Evolutionary conservation across 257 asterid species (phyloP).

Genomic region (Fraxinus cuspidata): DNA sequence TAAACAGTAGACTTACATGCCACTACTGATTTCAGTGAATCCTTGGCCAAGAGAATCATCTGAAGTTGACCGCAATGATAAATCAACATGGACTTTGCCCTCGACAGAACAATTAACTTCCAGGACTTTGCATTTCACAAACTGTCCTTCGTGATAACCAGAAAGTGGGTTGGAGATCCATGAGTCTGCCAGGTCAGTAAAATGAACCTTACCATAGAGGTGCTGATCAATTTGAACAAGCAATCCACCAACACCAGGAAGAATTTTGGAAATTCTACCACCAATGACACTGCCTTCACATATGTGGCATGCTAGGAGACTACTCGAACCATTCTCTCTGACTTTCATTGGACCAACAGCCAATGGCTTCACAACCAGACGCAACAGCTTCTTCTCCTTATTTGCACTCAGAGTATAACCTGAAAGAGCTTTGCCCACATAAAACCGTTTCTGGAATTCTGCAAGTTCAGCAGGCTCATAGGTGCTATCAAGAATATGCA

Average conservation of each 20-base stretch:
- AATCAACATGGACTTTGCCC: slow-evolving; percentile 74
- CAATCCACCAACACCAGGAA: slow-evolving; percentile 88
- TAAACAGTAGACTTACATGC: slow-evolving; percentile 46
- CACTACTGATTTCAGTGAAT: slow-evolving; percentile 30
- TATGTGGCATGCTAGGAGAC: slow-evolving; percentile 45
- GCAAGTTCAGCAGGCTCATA: slow-evolving; percentile 75
- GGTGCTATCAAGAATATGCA: slow-evolving; percentile 75
- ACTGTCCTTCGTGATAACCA: slow-evolving; percentile 74
- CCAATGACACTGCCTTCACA: slow-evolving; percentile 65
- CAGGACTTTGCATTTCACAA: slow-evolving; percentile 81
- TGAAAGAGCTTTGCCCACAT: slow-evolving; percentile 65
- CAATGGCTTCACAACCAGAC: slow-evolving; percentile 53
- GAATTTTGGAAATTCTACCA: slow-evolving; percentile 83
- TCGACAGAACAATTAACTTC: slow-evolving; percentile 48
- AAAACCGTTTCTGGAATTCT: slow-evolving; percentile 68
- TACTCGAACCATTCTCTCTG: slow-evolving; percentile 30
- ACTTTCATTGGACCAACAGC: slow-evolving; percentile 27
- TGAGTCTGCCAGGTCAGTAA: slow-evolving; percentile 65
- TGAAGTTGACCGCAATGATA: slow-evolving; percentile 61
- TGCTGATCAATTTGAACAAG: slow-evolving; percentile 70
- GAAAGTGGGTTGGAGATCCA: slow-evolving; percentile 74
- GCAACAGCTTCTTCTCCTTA: slow-evolving; percentile 77
- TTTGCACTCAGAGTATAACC: slow-evolving; percentile 55
- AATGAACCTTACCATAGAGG: slow-evolving; percentile 89
- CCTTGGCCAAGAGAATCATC: slow-evolving; percentile 30